A percentile compares a stretch with the other conserved stretches of the same genome.
phyloP scores from a whole-genome alignment of 805 yeast species.

The Nakazawaea anatomiae region DNA sequence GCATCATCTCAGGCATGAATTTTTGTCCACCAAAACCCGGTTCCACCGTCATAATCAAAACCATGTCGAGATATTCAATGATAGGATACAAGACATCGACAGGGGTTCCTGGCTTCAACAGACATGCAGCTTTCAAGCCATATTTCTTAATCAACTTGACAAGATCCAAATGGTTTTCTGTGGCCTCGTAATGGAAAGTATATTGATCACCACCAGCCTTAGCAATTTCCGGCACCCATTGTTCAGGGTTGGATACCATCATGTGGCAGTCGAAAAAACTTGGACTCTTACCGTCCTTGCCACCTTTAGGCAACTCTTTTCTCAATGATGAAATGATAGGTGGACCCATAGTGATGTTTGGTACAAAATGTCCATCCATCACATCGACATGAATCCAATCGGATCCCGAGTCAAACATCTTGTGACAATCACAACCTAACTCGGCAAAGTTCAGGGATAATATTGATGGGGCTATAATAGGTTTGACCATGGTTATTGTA shows the following conservation, averaged over 20 bases:
- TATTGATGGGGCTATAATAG: slow-evolving; percentile 91
- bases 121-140: slow-evolving; percentile 93
- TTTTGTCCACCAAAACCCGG: slow-evolving; percentile 99
- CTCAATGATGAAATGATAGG: slow-evolving; percentile 80
- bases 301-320: slow-evolving; percentile 63
- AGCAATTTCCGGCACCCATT: slow-evolving; percentile 91
- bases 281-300: slow-evolving; percentile 34
- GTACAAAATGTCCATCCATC: slow-evolving; percentile 99
- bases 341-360: slow-evolving; percentile 91
- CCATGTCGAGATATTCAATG: slow-evolving; percentile 82
- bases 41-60: slow-evolving; percentile 96
- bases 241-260: slow-evolving; percentile 93
- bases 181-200: slow-evolving; percentile 93
- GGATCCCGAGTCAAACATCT: slow-evolving; percentile 73
- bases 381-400: slow-evolving; percentile 98
- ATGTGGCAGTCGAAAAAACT: slow-evolving; percentile 89
- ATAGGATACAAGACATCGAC: slow-evolving; percentile 75
- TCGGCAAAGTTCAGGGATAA: slow-evolving; percentile 89
- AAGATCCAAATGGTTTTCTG: slow-evolving; percentile 67
- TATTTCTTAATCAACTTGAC: slow-evolving; percentile 68
- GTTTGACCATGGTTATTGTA: slow-evolving; percentile 50
- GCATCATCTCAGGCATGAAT: slow-evolving; percentile 95
- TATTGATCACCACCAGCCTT: slow-evolving; percentile 93
- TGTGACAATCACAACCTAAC: slow-evolving; percentile 81
- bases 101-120: slow-evolving; percentile 89